Conservation (phyloP, 805 yeast genomes). For the Wickerhamiella domercqiae region DNA sequence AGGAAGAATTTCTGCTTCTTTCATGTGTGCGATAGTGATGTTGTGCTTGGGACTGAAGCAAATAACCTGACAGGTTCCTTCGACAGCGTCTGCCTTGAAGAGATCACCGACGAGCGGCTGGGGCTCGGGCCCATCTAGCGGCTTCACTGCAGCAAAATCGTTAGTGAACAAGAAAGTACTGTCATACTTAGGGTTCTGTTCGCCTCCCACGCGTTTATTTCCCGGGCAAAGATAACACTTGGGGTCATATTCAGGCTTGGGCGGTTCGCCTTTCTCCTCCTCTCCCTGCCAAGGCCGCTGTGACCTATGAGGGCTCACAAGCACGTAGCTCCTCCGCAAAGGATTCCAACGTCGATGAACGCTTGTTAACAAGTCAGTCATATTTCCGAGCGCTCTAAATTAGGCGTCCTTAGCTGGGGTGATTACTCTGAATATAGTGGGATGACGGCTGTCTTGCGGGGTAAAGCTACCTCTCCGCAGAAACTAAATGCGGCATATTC, state of each 20-base stretch:
- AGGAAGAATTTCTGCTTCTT: constrained; percentile 26
- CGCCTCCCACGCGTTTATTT: constrained; percentile 49
- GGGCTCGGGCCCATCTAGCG: constrained; percentile 9
- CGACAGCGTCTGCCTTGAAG: constrained; percentile 41
- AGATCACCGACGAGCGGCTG: constrained; percentile 27
- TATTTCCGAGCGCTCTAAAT: no score
- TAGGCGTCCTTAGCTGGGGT: neutral
- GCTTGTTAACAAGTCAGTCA: constrained; percentile 3
- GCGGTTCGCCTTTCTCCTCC: constrained; percentile 34
- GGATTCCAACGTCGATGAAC: constrained; percentile 56
- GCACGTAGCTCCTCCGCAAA: constrained; percentile 48
- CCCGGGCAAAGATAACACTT: constrained; percentile 63
- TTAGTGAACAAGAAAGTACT: constrained; percentile 47
- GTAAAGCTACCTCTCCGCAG: no score
- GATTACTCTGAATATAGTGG: no score
- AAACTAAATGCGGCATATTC: no score
- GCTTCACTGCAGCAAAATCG: constrained; percentile 47
- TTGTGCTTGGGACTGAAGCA: constrained; percentile 61
- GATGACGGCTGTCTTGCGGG: no score
- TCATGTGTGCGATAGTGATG: constrained; percentile 50
- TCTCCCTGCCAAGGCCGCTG: constrained; percentile 76
- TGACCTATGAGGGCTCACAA: constrained; percentile 64
- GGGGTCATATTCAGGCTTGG: constrained; percentile 42
- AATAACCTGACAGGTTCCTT: constrained; percentile 55
- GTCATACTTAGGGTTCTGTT: constrained; percentile 39